These are phyloP conservation scores for Botrytis paeoniae DNA, from an alignment of 2,329 filamentous ascomycete genomes.

Conservation along the genomic window DNA sequence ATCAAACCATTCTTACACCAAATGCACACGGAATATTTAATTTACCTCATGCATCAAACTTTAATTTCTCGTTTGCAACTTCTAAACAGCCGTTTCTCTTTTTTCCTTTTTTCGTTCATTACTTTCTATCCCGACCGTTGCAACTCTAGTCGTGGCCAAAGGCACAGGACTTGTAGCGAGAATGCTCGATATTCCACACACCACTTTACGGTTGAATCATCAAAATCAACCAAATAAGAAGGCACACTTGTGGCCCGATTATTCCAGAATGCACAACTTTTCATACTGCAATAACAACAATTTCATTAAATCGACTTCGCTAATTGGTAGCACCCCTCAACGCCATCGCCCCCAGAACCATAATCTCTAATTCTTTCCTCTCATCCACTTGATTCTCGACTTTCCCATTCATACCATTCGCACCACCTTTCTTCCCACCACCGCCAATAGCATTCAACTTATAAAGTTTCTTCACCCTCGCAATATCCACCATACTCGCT, in stretches of 20 bases:
- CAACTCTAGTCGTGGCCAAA: too few species aligned
- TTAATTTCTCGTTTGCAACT: too few species aligned
- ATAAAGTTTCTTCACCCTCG: constrained; percentile 78
- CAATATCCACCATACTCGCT: constrained; percentile 56
- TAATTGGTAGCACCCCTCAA: constrained; percentile 54
- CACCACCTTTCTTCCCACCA: not conserved
- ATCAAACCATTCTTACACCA: too few species aligned
- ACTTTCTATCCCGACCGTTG: too few species aligned
- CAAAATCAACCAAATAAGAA: not conserved
- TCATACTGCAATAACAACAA: not conserved
- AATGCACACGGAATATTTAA: too few species aligned
- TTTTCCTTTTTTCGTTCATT: too few species aligned
- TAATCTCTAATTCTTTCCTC: constrained; percentile 60
- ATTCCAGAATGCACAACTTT: too few species aligned
- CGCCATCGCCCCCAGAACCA: constrained; percentile 75
- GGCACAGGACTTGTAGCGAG: not conserved
- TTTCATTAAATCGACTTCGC: not conserved
- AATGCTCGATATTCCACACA: not conserved
- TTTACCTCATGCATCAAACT: too few species aligned
- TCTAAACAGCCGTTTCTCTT: too few species aligned
- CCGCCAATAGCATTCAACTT: constrained; percentile 66
- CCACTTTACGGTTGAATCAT: not conserved
- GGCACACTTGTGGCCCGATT: not conserved
- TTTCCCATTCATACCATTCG: constrained; percentile 22
- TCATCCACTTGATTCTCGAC: constrained; percentile 40